Evolutionary conservation across 768 basidiomycete genomes (phyloP).

Genomic region (Leccinum longicurvipes): DNA sequence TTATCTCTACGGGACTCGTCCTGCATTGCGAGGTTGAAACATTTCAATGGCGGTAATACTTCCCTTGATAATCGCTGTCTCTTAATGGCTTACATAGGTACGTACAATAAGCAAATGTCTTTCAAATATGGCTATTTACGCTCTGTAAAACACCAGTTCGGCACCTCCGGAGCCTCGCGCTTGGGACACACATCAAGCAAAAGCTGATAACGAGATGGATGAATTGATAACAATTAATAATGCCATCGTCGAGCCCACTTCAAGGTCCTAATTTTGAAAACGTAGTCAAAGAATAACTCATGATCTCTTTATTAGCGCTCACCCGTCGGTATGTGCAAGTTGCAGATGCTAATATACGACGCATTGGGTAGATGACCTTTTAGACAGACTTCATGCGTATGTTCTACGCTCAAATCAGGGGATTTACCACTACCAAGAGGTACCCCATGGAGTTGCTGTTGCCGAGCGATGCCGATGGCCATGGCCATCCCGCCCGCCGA

Average conservation of each 20-base stretch:
- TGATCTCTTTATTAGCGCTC: background rate
- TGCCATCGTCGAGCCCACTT: background rate
- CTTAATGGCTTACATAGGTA: constrained; percentile 13
- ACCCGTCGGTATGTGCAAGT: background rate
- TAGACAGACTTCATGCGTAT: background rate
- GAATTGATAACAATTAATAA: background rate
- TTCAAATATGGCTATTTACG: no score
- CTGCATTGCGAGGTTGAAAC: constrained; percentile 9
- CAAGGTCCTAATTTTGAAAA: background rate
- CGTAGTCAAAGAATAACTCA: background rate
- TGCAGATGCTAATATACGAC: background rate
- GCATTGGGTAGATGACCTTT: background rate
- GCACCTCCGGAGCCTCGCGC: background rate
- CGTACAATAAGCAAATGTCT: background rate
- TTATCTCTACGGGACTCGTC: background rate
- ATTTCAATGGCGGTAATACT: no score
- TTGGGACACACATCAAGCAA: background rate
- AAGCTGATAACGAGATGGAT: background rate
- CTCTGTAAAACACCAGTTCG: background rate
- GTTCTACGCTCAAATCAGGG: no score
- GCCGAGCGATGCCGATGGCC: background rate
- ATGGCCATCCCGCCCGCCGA: background rate
- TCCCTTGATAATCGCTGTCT: background rate
- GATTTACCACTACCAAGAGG: background rate
- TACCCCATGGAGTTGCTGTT: background rate